Conservation (phyloP, 2,329 filamentous ascomycete genomes). For the Apiospora marii region DNA sequence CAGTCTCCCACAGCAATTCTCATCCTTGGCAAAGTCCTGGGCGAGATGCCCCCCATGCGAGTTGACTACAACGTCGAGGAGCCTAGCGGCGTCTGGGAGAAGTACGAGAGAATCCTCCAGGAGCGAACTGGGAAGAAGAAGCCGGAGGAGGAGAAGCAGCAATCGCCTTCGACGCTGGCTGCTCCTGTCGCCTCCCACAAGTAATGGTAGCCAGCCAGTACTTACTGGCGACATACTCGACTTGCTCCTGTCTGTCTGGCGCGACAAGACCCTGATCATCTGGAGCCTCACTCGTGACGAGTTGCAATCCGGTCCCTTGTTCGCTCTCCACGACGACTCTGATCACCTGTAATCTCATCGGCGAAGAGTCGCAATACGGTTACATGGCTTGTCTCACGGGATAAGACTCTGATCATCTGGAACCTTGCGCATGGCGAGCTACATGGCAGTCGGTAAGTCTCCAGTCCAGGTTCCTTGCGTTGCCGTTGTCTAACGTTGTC, state of each 20-base stretch:
- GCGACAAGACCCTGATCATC: slow-evolving; percentile 86
- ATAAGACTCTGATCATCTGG: slow-evolving; percentile 97
- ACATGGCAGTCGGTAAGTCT: neutral
- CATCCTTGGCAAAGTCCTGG: neutral
- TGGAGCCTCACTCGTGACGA: slow-evolving; percentile 99
- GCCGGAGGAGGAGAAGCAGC: neutral
- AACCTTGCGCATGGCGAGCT: slow-evolving; percentile 73
- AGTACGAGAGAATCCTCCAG: neutral
- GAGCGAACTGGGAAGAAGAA: neutral
- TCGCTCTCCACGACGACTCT: slow-evolving; percentile 73
- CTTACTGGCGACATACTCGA: neutral
- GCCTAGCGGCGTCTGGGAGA: neutral
- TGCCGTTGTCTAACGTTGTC: neutral
- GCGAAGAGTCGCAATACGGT: slow-evolving; percentile 89
- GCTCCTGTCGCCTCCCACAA: neutral
- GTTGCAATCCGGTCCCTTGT: slow-evolving; percentile 87
- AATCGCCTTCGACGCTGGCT: neutral
- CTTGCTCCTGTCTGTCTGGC: neutral
- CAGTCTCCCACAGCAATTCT: neutral
- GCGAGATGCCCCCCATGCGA: neutral
- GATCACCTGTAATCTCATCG: slow-evolving; percentile 99
- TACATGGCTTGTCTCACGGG: neutral
- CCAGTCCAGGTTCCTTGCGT: neutral
- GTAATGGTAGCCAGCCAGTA: too few species aligned
- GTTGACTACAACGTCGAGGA: slow-evolving; percentile 2